These are phyloP conservation scores for Phlegmacium glaucopus DNA, from an alignment of 768 basidiomycete species.

Conservation along the genomic window DNA sequence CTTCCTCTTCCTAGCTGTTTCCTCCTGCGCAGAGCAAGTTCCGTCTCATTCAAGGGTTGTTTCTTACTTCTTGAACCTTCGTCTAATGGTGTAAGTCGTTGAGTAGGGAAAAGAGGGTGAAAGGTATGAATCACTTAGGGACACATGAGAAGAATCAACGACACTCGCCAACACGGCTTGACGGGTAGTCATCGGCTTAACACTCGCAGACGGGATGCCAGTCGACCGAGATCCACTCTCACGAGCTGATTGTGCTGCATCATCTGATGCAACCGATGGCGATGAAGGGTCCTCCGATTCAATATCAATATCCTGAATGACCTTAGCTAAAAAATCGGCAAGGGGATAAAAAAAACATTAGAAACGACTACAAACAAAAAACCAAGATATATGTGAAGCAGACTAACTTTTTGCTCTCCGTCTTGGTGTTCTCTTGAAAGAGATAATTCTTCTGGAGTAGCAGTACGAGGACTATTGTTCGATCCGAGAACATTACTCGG, in stretches of 20 bases:
- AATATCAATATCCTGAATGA: slow-evolving; percentile 25
- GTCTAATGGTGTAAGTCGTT: slow-evolving; percentile 9
- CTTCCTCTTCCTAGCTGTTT: slow-evolving; percentile 78
- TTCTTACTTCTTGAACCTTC: slow-evolving; percentile 45
- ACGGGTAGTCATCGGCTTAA: slow-evolving; percentile 48
- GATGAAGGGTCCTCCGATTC: slow-evolving; percentile 38
- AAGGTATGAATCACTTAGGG: slow-evolving; percentile 40
- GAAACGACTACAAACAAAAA: too few species aligned
- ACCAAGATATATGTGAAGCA: not conserved
- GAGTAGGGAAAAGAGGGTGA: not conserved
- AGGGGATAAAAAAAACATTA: too few species aligned
- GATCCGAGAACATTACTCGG: slow-evolving; percentile 29
- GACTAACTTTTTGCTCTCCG: slow-evolving; percentile 20
- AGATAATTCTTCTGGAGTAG: slow-evolving; percentile 26
- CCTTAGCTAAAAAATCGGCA: slow-evolving; percentile 9
- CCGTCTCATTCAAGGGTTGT: slow-evolving; percentile 66
- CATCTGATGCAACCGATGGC: slow-evolving; percentile 21
- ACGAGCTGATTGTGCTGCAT: slow-evolving; percentile 21
- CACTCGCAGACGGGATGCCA: slow-evolving; percentile 18
- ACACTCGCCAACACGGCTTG: slow-evolving; percentile 73
- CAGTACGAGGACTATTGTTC: slow-evolving; percentile 24
- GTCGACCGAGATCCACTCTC: slow-evolving; percentile 25
- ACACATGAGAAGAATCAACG: slow-evolving; percentile 66
- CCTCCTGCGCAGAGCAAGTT: slow-evolving; percentile 75
- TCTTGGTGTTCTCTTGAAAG: slow-evolving; percentile 21